Conservation (phyloP, 805 yeast genomes). For the Candida anglica region DNA sequence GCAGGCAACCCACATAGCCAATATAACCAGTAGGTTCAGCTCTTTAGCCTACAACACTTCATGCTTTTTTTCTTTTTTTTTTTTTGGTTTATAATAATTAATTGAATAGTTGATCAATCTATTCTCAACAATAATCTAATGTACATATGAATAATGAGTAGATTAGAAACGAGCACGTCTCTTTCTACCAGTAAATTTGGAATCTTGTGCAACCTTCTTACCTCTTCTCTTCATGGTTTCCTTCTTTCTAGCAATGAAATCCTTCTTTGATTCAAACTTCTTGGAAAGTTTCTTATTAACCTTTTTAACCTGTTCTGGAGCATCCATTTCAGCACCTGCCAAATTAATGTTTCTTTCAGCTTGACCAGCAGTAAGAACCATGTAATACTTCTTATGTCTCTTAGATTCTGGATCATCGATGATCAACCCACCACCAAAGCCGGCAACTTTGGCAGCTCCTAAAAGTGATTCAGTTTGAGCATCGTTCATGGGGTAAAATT, state of each 20-base stretch:
- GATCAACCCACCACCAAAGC: slow-evolving; percentile 94
- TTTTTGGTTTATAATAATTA: no score
- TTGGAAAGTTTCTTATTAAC: slow-evolving; percentile 46
- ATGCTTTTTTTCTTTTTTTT: no score
- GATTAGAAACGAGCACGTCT: slow-evolving; percentile 40
- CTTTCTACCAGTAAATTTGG: slow-evolving; percentile 84
- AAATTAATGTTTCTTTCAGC: slow-evolving; percentile 73
- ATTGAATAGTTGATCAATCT: no score
- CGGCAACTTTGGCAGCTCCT: slow-evolving; percentile 85
- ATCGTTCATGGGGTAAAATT: slow-evolving; percentile 92
- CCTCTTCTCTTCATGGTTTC: slow-evolving; percentile 91
- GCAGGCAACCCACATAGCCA: no score
- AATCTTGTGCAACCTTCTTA: slow-evolving; percentile 80
- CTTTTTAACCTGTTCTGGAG: slow-evolving; percentile 41
- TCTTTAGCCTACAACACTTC: no score
- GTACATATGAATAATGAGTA: no score
- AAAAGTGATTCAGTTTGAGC: slow-evolving; percentile 74
- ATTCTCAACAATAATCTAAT: no score
- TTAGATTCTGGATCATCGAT: slow-evolving; percentile 92
- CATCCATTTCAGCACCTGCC: slow-evolving; percentile 78
- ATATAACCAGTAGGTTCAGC: no score
- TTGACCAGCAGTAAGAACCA: slow-evolving; percentile 84
- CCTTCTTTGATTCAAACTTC: slow-evolving; percentile 70
- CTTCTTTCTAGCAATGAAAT: slow-evolving; percentile 85
- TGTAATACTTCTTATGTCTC: slow-evolving; percentile 84